Percentiles rank a stretch among this genome's conserved stretches.
phyloP scores from a whole-genome alignment of 768 basidiomycete genomes.

The Tulasnella sp. region DNA sequence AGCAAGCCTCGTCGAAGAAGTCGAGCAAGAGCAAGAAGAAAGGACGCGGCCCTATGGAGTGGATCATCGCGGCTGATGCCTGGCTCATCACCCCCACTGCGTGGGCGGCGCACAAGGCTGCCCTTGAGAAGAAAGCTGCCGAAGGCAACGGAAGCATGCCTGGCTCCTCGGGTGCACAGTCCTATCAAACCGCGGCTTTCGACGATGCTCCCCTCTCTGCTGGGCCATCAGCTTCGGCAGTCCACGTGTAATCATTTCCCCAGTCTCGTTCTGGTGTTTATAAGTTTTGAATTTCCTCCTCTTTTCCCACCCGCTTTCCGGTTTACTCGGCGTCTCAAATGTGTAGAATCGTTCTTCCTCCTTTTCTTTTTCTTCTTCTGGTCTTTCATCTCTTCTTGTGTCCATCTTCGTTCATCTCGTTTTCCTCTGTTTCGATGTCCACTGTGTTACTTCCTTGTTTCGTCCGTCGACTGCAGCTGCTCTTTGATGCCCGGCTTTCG shows the following conservation, averaged over 20 bases:
- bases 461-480: neutral
- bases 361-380: neutral
- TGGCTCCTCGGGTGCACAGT: neutral
- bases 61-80: conserved; percentile 21
- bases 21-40: conserved; percentile 15
- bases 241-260: neutral
- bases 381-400: neutral
- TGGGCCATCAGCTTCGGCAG: neutral
- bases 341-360: neutral
- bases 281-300: neutral
- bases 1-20: neutral
- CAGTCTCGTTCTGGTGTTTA: neutral
- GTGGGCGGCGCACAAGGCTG: conserved; percentile 17
- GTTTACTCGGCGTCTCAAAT: neutral
- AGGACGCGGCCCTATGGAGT: conserved; percentile 16
- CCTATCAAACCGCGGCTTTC: neutral
- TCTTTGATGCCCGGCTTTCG: neutral
- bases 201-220: neutral
- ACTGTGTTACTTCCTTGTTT: neutral
- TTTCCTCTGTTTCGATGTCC: neutral
- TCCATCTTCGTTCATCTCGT: neutral
- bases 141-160: neutral
- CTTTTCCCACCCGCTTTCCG: neutral
- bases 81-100: conserved; percentile 14
- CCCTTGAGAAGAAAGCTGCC: neutral